A percentile compares a stretch with the other conserved stretches of the same genome.
Evolutionary conservation across 108 stramenopile species (phyloP).

Genomic region (Mediolabrus comicus): DNA sequence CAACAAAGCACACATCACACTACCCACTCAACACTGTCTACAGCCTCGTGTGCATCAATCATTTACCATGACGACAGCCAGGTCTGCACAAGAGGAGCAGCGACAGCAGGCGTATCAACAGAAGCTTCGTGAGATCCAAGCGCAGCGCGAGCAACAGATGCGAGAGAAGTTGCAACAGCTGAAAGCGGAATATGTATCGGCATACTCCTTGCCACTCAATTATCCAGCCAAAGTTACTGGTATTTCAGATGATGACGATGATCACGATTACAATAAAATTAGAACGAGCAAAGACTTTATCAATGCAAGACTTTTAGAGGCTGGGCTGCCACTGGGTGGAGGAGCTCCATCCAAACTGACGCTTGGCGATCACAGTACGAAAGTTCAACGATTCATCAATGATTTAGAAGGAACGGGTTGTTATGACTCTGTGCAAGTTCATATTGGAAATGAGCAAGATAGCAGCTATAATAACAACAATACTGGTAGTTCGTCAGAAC

Average conservation of each 20-base stretch:
- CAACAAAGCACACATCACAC: too few species aligned
- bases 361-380: constrained; percentile 18
- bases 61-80: not conserved
- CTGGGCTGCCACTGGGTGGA: constrained; percentile 65
- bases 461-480: not conserved
- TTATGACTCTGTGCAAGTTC: constrained; percentile 67
- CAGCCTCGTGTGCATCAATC: too few species aligned
- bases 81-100: not conserved
- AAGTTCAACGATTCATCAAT: constrained; percentile 43
- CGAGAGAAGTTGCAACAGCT: constrained; percentile 2
- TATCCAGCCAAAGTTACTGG: constrained; percentile 29
- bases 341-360: constrained; percentile 31
- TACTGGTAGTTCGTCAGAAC: not conserved
- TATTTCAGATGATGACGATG: not conserved
- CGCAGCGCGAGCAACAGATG: not conserved
- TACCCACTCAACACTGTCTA: too few species aligned
- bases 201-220: constrained; percentile 25
- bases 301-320: constrained; percentile 71
- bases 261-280: not conserved
- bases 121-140: not conserved
- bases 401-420: constrained; percentile 66
- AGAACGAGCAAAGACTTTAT: constrained; percentile 62
- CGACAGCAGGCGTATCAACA: not conserved
- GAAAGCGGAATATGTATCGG: constrained; percentile 11
- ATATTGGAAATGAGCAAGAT: constrained; percentile 30